phyloP scores from a whole-genome alignment of 2,329 filamentous ascomycete genomes.

The Mycosphaerella arachidis region DNA sequence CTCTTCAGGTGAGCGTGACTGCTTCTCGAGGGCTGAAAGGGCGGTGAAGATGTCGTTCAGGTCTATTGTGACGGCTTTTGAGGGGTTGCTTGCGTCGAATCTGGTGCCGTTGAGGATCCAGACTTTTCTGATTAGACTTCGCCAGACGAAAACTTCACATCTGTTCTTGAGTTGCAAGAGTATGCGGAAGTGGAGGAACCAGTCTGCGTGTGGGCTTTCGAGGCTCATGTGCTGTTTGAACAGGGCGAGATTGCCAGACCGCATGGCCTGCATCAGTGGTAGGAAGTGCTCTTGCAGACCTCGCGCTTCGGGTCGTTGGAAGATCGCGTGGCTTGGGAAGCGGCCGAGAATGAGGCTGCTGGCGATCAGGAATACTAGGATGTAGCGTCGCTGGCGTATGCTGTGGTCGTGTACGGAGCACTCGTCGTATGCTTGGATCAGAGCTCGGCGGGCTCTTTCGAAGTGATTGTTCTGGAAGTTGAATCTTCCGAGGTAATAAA shows the following conservation, averaged over 20 bases:
- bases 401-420: conserved; percentile 51
- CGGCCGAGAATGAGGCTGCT: conserved; percentile 79
- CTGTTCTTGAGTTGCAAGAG: conserved; percentile 71
- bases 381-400: conserved; percentile 66
- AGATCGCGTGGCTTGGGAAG: conserved; percentile 65
- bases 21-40: conserved; percentile 62
- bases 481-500: conserved; percentile 91
- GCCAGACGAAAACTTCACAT: conserved; percentile 78
- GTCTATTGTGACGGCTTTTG: conserved; percentile 66
- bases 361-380: conserved; percentile 78
- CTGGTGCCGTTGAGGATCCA: conserved; percentile 76
- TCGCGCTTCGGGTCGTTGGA: conserved; percentile 65
- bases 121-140: conserved; percentile 69
- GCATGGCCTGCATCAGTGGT: conserved; percentile 68
- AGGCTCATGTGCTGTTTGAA: conserved; percentile 66
- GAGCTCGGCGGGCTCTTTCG: conserved; percentile 66
- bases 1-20: conserved; percentile 30
- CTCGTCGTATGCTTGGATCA: conserved; percentile 77
- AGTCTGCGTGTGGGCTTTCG: conserved; percentile 54
- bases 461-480: conserved; percentile 83
- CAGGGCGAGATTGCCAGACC: conserved; percentile 65
- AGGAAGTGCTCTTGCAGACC: conserved; percentile 63
- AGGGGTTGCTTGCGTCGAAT: conserved; percentile 40
- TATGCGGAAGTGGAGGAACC: conserved; percentile 72
- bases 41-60: conserved; percentile 63